Base-by-base conservation (phyloP, 805 yeast genomes). In the Torulaspora maleeae region DNA sequence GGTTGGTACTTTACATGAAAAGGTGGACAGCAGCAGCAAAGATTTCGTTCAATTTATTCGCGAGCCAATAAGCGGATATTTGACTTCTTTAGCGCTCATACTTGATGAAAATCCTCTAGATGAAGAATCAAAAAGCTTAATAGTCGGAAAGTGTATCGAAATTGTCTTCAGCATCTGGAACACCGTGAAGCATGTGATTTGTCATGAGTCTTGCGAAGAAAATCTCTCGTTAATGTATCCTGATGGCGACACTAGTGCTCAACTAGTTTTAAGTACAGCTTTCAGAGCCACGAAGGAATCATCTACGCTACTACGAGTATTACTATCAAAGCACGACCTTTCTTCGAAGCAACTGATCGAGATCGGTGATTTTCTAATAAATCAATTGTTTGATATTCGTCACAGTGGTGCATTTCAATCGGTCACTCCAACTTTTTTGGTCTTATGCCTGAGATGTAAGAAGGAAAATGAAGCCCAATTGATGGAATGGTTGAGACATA, bases 391-490 rank as follows among this genome's bases (percentile, higher is more conserved):
- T 3, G 72, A 79, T 0, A 82, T 90, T 16, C 78, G 90, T 36
- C 98, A 93, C 55, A 76, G 95, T 49, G 98, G 98, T 27, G 96
- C 97, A 0, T 86, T 91, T 50, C 82, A 95, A 8, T 81, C 97
- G 0, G 83, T 90, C 0, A 82, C 86, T 51, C 96, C 96, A 4
- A 77, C 93, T 0, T 87, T 85, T 55, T 73, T 80, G 11, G 73
- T 80, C 5, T 76, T 82, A 44, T 86, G 96, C 53, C 51, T 65
- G 11, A 63, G 78, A n/a, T 81, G 91, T 60, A 51, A 59, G n/a
- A 50, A 56, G 12, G 63, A 63, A 0, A 53, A 72, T 5, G 61
- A 71, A 12, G 53, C 52, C 0, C 69, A 67, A 33, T 80, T 90
- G 4, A 56, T 59, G 9, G 45, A 52, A 11, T 87, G 95, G 95